Base-by-base conservation (phyloP, 768 basidiomycete genomes). In the Hemileccinum impolitum region DNA sequence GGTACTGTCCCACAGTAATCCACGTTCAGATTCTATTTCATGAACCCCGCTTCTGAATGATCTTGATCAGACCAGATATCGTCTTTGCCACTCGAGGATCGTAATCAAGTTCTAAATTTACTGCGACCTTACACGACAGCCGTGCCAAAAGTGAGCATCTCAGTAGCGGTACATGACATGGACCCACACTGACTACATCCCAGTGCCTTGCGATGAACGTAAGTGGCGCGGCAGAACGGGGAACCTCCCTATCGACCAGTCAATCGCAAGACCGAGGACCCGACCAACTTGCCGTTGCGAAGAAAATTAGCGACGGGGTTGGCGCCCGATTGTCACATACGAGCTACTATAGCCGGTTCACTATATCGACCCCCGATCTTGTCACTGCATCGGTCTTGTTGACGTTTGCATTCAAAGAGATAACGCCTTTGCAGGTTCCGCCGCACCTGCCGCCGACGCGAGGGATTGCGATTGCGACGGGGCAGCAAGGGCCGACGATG, bases 331-430 rank as follows among this genome's bases (percentile, higher is more conserved):
- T 48, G 26, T 37, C 49, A 30, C 51, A 52, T 0, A 50, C 56
- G 39, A 55, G 39, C 28, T 65, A 68, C 30, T 61, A 55, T 37
- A 51, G 47, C 48, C 51, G 51, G 28, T 56, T 59, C 50, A 45
- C 40, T 13, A 41, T 68, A 48, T 43, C 58, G 23, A 63, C 67
- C 35, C 76, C 75, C 13, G 65, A 70, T 57, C 65, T 74, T 40
- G 59, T 65, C 4, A 69, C 71, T 15, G 72, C 76, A 15, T 75
- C 80, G 23, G 75, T 81, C 45, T 75, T 78, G 43, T 55, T 84
- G 50, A 75, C 72, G 10, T 81, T 78, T 54, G 79, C 75, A 3
- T 57, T 83, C 45, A 71, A 76, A 23, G 80, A 83, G 59, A 67
- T 68, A 4, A 66, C 63, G 11, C 65, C 72, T 2, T 57, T 80